Base-by-base conservation (phyloP, 129 eudicot species). In the Logfia minima region DNA sequence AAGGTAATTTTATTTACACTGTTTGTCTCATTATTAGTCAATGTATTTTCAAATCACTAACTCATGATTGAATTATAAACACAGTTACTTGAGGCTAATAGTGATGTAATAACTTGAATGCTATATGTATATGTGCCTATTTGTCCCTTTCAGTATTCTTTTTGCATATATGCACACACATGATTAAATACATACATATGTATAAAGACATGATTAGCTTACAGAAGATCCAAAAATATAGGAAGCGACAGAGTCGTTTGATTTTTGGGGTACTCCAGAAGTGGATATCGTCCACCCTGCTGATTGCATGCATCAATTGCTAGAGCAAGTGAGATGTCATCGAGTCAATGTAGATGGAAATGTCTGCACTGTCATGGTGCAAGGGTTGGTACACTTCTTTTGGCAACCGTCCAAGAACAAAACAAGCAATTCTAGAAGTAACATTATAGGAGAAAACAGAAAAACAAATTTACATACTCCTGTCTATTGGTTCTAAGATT, bases 221-320 rank as follows among this genome's bases (percentile, higher is more conserved):
- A 17, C 4, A 8, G 19, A 6, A 9, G 18, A 31, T 31, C 9
- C 45, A 17, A 35, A 24, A 35, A 24, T 10, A 77, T 88, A 93
- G 98, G 98, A 93, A 83, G 88, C 90, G 43, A 90, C 83, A 21
- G 88, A 90, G 71, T 83, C 98, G 16, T 93, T 93, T 78, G 91
- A 90, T 67, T 93, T 84, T 70, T 93, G 98, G 98, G 98, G 92
- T 34, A 93, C 97, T 22, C 88, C 91, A 41, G 98, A 90, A 88
- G 98, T 96, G 48, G 96, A 90, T 39, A 37, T 87, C 26, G 92
- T 94, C 34, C 98, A 94, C 84, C 98, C 98, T 65, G 98, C 97
- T 26, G 98, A 90, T 68, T 87, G 92, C 79, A 89, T 94, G 90
- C 92, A 90, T 24, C 93, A 90, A 70, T 63, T 94, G 74, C 88